Evolutionary conservation across 495 filamentous ascomycete species (phyloP), one percentile per base, ranked within the genome.

Genomic region (Aspergillus indologenus): DNA sequence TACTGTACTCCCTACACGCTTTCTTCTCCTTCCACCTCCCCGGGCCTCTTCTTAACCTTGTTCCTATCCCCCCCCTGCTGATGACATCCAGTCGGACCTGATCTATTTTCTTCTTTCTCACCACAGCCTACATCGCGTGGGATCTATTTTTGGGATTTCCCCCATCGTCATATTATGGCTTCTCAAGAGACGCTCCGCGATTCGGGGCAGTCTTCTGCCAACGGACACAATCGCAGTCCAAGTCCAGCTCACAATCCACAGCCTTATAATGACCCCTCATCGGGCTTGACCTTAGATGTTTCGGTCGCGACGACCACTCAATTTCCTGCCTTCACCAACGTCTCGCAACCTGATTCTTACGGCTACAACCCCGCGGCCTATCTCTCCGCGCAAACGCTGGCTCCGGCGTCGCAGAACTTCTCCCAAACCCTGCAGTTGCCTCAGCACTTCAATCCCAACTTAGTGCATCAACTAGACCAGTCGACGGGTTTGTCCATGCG

Each of bases 221-320:
- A 44, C 5, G 60, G 68, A 48, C 67, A 74, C 57, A 72, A 65
- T 65, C 74, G 74, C 59, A 75, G 74, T 54, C 67, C 72, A 61
- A 79, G 77, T 69, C 74, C 76, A 14, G 75, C 72, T 46, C 60
- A 69, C 45, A 74, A 75, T 64, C 61, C 57, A 54, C 74, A 71
- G 19, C 55, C 57, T 8, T 74, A 77, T 61, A 70, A 77, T 31
- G 65, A 77, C 56, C 63, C 66, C 24, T 68, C 68, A 31, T 42
- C 69, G n/a, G 71, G 68, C 15, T 65, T 78, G 50, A 68, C 66
- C 44, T 53, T 77, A 24, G 72, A 78, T 57, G 69, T 71, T 52
- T 75, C 76, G 57, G 68, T 71, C 65, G 58, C 69, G n/a, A 62
- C 67, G 20, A 56, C 65, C 23, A 72, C 70, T 24, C 34, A 40